Evolutionary conservation across 805 yeast genomes (phyloP), one percentile per base, ranked within the genome.

Genomic region (Wickerhamiella sergipiensis): DNA sequence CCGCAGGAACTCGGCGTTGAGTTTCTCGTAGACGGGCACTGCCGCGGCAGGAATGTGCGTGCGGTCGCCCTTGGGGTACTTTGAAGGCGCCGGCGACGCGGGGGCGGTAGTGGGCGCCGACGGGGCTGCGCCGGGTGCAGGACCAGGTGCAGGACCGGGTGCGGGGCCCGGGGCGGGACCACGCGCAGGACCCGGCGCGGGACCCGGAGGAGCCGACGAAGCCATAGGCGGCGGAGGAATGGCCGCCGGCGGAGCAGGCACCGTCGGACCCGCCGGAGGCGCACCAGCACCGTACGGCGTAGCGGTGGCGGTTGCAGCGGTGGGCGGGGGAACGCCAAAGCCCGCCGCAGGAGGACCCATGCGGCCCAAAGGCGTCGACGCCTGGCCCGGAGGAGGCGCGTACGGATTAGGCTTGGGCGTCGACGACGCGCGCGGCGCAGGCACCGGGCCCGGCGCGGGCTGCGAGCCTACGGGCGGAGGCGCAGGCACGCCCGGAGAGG

Each of bases 11-110:
- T 79, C 79, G 4, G 67, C 63, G 13, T 71, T 69, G 50, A 92
- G 73, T 12, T 71, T 70, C n/a, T 75, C 71, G 59, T 70, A 79
- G 45, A 92, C 78, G 17, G 81, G 80, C 58, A 67, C 61, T 8
- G 81, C 74, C 9, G 70, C 73, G 13, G 71, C 76, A 2, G 88
- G 78, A 54, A 85, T 80, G 57, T 80, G 88, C 1, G 75, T 64
- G 58, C 87, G 75, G 63, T 82, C 89, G 23, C 88, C 88, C 3
- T 74, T 59, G 43, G 89, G 84, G 59, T 52, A 57, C 61, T 64
- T 54, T 56, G 65, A 55, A 58, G 64, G 54, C 50, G 64, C 21
- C 26, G 45, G 33, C 29, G 36, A 40, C 18, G 43, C 36, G 45
- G 36, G 15, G 26, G 62, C 40, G n/a, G 48, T 4, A 5, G 24